Evolutionary conservation across 2,329 filamentous ascomycete genomes (phyloP), one percentile per base, ranked within the genome.

Genomic region (Hymenoscyphus salicellus): DNA sequence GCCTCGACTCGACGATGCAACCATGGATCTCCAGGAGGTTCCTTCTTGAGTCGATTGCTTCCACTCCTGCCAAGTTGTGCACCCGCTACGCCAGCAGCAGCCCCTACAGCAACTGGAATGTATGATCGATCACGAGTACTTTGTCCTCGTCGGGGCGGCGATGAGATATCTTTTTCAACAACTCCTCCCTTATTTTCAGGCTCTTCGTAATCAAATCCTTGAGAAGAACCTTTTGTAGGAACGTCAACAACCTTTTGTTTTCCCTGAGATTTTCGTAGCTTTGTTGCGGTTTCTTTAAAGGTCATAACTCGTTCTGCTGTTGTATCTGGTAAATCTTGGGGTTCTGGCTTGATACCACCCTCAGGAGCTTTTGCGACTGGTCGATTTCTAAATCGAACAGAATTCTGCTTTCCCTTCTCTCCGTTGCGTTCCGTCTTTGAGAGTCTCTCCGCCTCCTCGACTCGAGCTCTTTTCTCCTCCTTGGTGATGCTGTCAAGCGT

Each of bases 401-500:
- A 71, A 43, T 72, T 75, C 60, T 74, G 71, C 43, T 62, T 63
- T 14, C 62, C 33, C 59, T 65, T 66, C 62, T 74, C 71, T 62
- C 68, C 67, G 23, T 69, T 65, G 23, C 66, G 77, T 71, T 70
- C 69, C 26, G 72, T 64, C 49, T 71, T 74, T 20, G 89, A 85
- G 55, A 86, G 84, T 70, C 87, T 83, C 76, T 97, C 94, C 5
- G 92, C 92, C 72, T 94, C 90, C 75, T 93, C 86, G 4, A 94
- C 87, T 57, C 92, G 85, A 8, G 93, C 92, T 69, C 94, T 86
- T 77, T 96, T 96, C 78, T 97, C 93, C 78, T 97, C 93, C 77
- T 97, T 98, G 76, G 91, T 97, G 77, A 97, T 94, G 78, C 91
- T 93, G 77, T 90, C 90, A 73, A 98, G 84, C 72, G 92, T 95